phyloP scores from a whole-genome alignment of 1,284 basidiomycete species.

The Cryptococcus depauperatus region DNA sequence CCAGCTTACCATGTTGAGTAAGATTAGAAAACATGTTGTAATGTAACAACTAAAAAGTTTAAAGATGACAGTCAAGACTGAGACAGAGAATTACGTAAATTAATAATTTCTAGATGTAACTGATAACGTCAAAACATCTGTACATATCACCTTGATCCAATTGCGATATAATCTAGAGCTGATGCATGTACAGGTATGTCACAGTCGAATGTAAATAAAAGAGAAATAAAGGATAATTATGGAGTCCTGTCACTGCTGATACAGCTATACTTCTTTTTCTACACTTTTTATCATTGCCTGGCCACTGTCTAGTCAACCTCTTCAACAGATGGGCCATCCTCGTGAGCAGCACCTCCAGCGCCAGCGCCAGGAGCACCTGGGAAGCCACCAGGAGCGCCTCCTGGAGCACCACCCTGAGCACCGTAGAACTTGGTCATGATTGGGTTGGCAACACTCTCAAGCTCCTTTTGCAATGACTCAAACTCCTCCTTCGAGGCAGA shows the following conservation, averaged over 20 bases:
- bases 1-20: too few species aligned
- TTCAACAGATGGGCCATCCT: constrained; percentile 51
- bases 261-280: background rate
- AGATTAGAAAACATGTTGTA: too few species aligned
- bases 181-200: background rate
- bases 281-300: background rate
- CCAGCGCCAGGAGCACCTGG: constrained; percentile 46
- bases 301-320: constrained; percentile 49
- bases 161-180: too few species aligned
- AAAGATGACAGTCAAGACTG: too few species aligned
- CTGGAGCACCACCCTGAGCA: constrained; percentile 33
- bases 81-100: too few species aligned
- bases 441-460: constrained; percentile 82
- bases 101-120: too few species aligned
- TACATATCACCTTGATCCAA: too few species aligned
- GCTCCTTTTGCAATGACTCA: constrained; percentile 85
- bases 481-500: constrained; percentile 86
- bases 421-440: constrained; percentile 56
- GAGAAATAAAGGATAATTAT: background rate
- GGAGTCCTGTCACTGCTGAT: background rate
- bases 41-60: too few species aligned
- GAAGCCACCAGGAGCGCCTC: constrained; percentile 52
- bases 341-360: constrained; percentile 49
- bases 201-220: background rate
- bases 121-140: too few species aligned